A percentile compares a stretch with the other conserved stretches of the same genome.
Conservation (phyloP, 768 basidiomycete species). For the Rhodotorula diobovata region DNA sequence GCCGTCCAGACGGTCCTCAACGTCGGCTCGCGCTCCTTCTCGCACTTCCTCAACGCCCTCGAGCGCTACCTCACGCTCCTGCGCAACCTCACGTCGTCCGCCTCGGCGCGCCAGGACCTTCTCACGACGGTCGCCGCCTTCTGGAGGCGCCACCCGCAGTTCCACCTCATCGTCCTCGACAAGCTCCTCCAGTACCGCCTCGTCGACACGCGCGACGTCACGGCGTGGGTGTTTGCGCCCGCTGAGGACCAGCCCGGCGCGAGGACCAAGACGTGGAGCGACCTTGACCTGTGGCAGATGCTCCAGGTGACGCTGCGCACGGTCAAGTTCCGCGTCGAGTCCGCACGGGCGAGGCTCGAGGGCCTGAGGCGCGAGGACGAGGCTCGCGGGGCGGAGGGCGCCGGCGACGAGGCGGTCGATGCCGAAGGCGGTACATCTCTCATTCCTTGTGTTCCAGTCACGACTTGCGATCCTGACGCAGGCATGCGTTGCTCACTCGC, state of each 20-base stretch:
- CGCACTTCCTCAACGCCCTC: conserved; percentile 93
- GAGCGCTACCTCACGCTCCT: conserved; percentile 58
- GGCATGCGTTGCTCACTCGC: too few relatives aligned
- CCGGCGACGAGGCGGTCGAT: conserved; percentile 62
- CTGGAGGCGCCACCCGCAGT: conserved; percentile 79
- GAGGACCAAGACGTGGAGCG: conserved; percentile 46
- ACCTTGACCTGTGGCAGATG: conserved; percentile 71
- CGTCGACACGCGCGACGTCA: conserved; percentile 86
- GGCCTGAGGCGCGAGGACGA: conserved; percentile 82
- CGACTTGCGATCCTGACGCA: conserved; percentile 42
- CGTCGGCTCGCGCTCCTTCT: conserved; percentile 92
- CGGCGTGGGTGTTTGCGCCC: conserved; percentile 47
- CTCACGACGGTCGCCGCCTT: conserved; percentile 67
- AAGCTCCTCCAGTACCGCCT: conserved; percentile 99
- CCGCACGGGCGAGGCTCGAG: conserved; percentile 68
- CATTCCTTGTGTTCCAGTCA: too few relatives aligned
- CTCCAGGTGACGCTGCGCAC: conserved; percentile 79
- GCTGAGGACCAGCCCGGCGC: neutral
- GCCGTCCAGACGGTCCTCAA: conserved; percentile 80
- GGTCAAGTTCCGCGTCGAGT: conserved; percentile 78
- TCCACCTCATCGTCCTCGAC: conserved; percentile 88
- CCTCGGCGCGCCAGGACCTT: conserved; percentile 54
- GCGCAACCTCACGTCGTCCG: conserved; percentile 58
- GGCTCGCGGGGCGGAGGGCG: conserved; percentile 65
- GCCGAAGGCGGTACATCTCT: conserved; percentile 61